phyloP scores from a whole-genome alignment of 177 flowering plant genomes.

The Vitis hybrid region DNA sequence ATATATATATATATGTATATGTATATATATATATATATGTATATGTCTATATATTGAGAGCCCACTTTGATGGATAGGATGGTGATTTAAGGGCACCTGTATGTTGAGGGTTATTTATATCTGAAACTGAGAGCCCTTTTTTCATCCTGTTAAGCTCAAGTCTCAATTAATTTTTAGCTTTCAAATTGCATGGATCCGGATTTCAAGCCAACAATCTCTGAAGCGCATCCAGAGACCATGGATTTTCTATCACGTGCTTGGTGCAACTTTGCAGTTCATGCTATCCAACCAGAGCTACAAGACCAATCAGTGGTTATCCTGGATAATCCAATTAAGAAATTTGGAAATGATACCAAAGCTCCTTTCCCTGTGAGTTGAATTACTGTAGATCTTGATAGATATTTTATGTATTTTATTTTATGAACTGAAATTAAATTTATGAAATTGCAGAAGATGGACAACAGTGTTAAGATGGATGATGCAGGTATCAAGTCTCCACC shows the following conservation, averaged over 20 bases:
- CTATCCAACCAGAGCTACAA: constrained; percentile 50
- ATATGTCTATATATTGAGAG: not conserved
- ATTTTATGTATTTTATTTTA: not conserved
- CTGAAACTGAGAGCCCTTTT: not conserved
- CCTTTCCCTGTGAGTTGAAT: constrained; percentile 40
- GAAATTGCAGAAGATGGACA: constrained; percentile 49
- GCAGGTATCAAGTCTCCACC: constrained; percentile 45
- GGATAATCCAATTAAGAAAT: constrained; percentile 28
- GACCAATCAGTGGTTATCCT: constrained; percentile 46
- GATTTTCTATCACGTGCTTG: constrained; percentile 75
- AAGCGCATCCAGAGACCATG: constrained; percentile 73
- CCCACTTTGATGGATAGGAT: not conserved
- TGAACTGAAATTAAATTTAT: not conserved
- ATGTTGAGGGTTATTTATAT: constrained; percentile 11
- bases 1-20: no score
- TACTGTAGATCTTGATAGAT: not conserved
- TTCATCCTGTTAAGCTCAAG: not conserved
- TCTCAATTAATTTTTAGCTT: no score
- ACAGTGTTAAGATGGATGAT: constrained; percentile 42
- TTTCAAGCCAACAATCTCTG: constrained; percentile 41
- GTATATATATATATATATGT: no score
- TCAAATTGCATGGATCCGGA: constrained; percentile 36
- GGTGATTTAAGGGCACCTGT: not conserved
- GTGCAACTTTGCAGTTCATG: constrained; percentile 83
- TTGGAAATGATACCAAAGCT: constrained; percentile 24